Evolutionary conservation across 208 protist genomes (phyloP).

Genomic region (Leishmania amazonensis): DNA sequence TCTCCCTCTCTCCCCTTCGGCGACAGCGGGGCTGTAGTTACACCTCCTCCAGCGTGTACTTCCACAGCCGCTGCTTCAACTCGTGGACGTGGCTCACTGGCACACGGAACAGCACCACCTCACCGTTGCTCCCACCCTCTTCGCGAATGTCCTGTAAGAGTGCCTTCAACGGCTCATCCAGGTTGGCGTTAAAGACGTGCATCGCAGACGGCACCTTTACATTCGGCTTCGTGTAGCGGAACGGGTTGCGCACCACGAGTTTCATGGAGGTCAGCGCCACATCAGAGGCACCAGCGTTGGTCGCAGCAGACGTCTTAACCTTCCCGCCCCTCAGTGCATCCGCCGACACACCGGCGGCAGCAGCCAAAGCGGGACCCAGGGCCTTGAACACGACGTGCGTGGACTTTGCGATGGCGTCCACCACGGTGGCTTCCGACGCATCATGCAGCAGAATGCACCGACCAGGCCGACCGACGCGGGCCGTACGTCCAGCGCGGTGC

Average conservation of each 20-base stretch:
- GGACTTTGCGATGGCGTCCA: slow-evolving; percentile 67
- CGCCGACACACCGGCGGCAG: slow-evolving; percentile 1
- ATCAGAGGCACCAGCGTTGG: background rate
- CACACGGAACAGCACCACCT: slow-evolving; percentile 66
- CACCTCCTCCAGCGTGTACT: slow-evolving; percentile 80
- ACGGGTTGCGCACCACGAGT: slow-evolving; percentile 75
- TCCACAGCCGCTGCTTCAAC: slow-evolving; percentile 80
- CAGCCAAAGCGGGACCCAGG: slow-evolving; percentile 28
- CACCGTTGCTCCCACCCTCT: slow-evolving; percentile 34
- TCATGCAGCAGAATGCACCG: slow-evolving; percentile 91
- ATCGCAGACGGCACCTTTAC: slow-evolving; percentile 58
- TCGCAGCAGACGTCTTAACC: background rate
- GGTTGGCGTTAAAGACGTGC: slow-evolving; percentile 59
- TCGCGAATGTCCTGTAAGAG: slow-evolving; percentile 34
- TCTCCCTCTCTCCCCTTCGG: background rate
- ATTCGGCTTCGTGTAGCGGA: slow-evolving; percentile 58
- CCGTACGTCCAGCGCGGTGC: slow-evolving; percentile 96
- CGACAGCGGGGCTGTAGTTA: background rate
- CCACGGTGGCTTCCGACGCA: slow-evolving; percentile 32
- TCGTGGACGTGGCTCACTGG: slow-evolving; percentile 48
- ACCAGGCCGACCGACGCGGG: slow-evolving; percentile 87
- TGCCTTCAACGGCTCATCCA: slow-evolving; percentile 30
- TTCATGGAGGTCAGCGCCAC: slow-evolving; percentile 27
- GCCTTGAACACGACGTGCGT: slow-evolving; percentile 69
- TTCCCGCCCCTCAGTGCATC: slow-evolving; percentile 12